Evolutionary conservation across 805 yeast genomes (phyloP).

Genomic region (Candida andamanensis): DNA sequence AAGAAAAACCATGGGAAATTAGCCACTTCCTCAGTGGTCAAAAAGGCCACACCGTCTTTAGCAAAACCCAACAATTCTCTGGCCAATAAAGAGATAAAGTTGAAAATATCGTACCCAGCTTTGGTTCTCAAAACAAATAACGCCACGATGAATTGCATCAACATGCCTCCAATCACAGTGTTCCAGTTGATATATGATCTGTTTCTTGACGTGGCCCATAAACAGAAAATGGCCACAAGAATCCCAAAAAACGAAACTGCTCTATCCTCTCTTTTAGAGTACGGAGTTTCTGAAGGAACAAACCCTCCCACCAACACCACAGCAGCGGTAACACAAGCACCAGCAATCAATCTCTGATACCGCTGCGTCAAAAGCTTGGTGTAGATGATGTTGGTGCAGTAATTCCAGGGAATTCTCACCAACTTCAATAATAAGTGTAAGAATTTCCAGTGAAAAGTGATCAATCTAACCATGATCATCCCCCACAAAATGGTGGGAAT

Average conservation of each 20-base stretch:
- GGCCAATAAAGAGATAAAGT: slow-evolving; percentile 54
- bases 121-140: slow-evolving; percentile 56
- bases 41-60: slow-evolving; percentile 56
- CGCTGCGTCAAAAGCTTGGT: slow-evolving; percentile 36
- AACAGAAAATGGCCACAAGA: slow-evolving; percentile 39
- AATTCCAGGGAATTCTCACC: slow-evolving; percentile 25
- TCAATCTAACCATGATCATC: slow-evolving; percentile 45
- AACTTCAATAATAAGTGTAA: slow-evolving; percentile 16
- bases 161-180: slow-evolving; percentile 55
- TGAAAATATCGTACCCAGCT: slow-evolving; percentile 57
- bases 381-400: slow-evolving; percentile 28
- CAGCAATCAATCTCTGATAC: slow-evolving; percentile 36
- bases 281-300: slow-evolving; percentile 42
- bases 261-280: slow-evolving; percentile 46
- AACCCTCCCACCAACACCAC: slow-evolving; percentile 53
- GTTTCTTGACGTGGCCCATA: slow-evolving; percentile 44
- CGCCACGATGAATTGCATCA: slow-evolving; percentile 56
- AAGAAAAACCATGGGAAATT: slow-evolving; percentile 46
- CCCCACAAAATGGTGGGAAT: slow-evolving; percentile 53
- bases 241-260: slow-evolving; percentile 56
- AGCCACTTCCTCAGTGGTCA: slow-evolving; percentile 40
- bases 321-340: slow-evolving; percentile 40
- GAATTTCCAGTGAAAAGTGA: slow-evolving; percentile 44
- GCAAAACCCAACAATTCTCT: slow-evolving; percentile 54
- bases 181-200: slow-evolving; percentile 48